Conservation (phyloP, 78 protist species). For the Bigelowiella natans region DNA sequence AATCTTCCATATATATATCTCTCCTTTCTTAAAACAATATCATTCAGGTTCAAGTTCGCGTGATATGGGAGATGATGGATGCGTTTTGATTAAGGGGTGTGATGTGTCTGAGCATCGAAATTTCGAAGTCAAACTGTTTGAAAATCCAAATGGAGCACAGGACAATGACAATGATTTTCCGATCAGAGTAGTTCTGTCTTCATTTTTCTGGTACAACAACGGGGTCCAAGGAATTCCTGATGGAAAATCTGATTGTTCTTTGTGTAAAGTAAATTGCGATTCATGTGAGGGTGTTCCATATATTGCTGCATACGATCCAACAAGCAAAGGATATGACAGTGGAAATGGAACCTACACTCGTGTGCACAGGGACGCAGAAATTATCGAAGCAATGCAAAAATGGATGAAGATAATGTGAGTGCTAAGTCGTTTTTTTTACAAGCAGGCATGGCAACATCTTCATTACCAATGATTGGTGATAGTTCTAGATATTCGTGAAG, state of each 20-base stretch:
- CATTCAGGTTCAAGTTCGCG: constrained; percentile 43
- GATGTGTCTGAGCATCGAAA: constrained; percentile 34
- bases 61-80: constrained; percentile 45
- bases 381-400: constrained; percentile 46
- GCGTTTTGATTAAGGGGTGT: constrained; percentile 22
- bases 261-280: background rate
- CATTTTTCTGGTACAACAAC: constrained; percentile 10
- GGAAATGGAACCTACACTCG: constrained; percentile 49
- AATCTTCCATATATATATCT: too few relatives aligned
- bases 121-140: constrained; percentile 42
- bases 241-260: constrained; percentile 37
- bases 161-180: constrained; percentile 56
- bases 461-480: too few relatives aligned
- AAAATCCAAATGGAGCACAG: background rate
- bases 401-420: too few relatives aligned
- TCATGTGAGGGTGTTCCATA: constrained; percentile 16
- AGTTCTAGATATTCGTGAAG: too few relatives aligned
- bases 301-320: constrained; percentile 15
- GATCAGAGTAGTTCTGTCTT: constrained; percentile 35
- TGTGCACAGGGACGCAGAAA: constrained; percentile 39
- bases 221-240: constrained; percentile 41
- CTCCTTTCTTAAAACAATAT: too few relatives aligned
- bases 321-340: constrained; percentile 34
- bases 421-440: too few relatives aligned
- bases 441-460: too few relatives aligned